These are phyloP conservation scores for Coemansia sp. DNA, from an alignment of 192 early-diverging fungal species.

Conservation along the genomic window DNA sequence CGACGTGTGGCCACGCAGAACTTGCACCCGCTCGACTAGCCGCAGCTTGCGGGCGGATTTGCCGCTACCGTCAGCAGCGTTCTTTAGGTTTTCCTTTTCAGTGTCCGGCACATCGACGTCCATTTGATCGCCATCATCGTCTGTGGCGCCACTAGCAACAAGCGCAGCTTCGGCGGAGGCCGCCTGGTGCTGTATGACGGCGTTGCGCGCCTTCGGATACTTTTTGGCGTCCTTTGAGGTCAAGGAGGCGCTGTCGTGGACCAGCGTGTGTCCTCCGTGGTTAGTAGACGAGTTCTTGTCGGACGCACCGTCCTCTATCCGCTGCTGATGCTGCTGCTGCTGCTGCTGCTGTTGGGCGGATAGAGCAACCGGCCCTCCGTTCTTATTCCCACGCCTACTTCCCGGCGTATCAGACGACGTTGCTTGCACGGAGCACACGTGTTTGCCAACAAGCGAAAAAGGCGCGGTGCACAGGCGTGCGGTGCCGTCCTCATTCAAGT, in stretches of 20 bases:
- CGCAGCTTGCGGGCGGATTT: constrained; percentile 12
- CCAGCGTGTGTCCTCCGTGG: constrained; percentile 44
- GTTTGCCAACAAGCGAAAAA: constrained; percentile 48
- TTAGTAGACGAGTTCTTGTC: neutral
- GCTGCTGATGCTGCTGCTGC: constrained; percentile 3
- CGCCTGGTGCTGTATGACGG: neutral
- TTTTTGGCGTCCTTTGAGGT: constrained; percentile 15
- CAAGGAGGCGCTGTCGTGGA: constrained; percentile 20
- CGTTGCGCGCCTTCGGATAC: constrained; percentile 10
- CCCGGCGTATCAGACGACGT: neutral
- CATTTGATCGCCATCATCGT: constrained; percentile 16
- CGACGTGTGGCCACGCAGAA: constrained; percentile 66
- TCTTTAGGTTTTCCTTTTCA: constrained; percentile 22
- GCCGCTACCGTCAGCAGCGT: neutral
- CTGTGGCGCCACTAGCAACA: neutral
- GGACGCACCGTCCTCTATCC: constrained; percentile 2
- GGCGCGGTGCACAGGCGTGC: constrained; percentile 49
- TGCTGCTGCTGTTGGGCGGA: neutral
- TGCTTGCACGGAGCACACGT: constrained; percentile 41
- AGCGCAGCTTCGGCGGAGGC: neutral
- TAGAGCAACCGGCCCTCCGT: neutral
- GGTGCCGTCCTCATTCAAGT: constrained; percentile 85
- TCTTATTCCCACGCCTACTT: neutral
- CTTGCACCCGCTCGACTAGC: constrained; percentile 51
- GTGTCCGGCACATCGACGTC: constrained; percentile 48